Evolutionary conservation across 805 yeast genomes (phyloP).

Genomic region (Cyberlindnera sargentensis): DNA sequence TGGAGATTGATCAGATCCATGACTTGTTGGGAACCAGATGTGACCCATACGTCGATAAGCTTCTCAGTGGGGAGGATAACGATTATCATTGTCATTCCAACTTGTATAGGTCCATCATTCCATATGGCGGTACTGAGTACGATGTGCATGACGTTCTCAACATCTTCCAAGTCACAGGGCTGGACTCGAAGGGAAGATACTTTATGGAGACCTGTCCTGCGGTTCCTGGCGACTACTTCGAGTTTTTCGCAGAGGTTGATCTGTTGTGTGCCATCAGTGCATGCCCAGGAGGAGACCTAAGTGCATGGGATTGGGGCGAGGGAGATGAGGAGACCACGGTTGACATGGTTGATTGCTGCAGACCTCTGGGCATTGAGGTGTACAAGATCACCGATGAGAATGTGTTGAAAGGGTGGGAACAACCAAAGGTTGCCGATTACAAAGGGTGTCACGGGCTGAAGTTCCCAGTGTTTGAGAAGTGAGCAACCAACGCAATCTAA

Average conservation of each 20-base stretch:
- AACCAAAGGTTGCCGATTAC: conserved; percentile 45
- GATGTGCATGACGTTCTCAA: conserved; percentile 66
- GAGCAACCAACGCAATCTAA: no score
- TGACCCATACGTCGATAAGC: conserved; percentile 61
- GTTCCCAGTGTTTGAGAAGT: conserved; percentile 21
- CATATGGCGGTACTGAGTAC: conserved; percentile 54
- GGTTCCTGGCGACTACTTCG: conserved; percentile 50
- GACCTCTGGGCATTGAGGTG: conserved; percentile 58
- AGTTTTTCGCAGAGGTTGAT: conserved; percentile 61
- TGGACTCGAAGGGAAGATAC: conserved; percentile 58
- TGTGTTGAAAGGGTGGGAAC: conserved; percentile 42
- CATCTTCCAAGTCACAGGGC: conserved; percentile 64
- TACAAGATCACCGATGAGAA: conserved; percentile 42
- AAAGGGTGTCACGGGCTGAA: conserved; percentile 49
- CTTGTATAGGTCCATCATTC: conserved; percentile 50
- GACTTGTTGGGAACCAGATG: conserved; percentile 64
- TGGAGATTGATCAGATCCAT: conserved; percentile 58
- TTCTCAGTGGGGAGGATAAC: conserved; percentile 56
- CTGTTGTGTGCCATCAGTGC: conserved; percentile 57
- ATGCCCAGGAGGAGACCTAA: conserved; percentile 66
- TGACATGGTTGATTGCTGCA: conserved; percentile 54
- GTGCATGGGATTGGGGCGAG: conserved; percentile 70
- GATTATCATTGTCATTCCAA: conserved; percentile 66
- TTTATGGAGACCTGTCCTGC: conserved; percentile 70
- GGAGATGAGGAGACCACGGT: conserved; percentile 35